phyloP scores from a whole-genome alignment of 2,329 filamentous ascomycete genomes.

The Xylaria sp. region DNA sequence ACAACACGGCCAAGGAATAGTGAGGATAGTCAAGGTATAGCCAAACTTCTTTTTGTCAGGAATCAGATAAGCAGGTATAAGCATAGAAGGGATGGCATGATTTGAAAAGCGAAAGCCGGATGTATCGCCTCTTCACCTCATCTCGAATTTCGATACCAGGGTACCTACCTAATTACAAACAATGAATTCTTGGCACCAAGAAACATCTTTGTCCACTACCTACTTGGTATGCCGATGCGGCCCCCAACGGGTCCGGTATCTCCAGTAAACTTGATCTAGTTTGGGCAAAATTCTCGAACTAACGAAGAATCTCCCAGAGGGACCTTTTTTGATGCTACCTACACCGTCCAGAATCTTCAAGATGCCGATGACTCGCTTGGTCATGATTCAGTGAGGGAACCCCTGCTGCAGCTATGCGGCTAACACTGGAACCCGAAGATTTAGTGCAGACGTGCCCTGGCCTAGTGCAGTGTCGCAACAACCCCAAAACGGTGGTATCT shows the following conservation, averaged over 20 bases:
- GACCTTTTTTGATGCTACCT: neutral
- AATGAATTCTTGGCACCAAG: neutral
- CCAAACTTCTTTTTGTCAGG: neutral
- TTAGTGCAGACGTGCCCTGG: neutral
- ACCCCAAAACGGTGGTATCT: constrained; percentile 28
- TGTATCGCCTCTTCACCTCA: neutral
- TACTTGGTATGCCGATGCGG: constrained; percentile 3
- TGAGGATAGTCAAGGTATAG: neutral
- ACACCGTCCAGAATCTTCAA: neutral
- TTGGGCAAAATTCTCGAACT: constrained; percentile 11
- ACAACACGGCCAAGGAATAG: no score
- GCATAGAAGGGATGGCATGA: neutral
- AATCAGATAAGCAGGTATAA: neutral
- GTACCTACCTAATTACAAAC: neutral
- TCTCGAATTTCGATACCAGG: neutral
- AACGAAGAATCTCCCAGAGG: neutral
- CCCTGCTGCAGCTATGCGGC: constrained; percentile 15
- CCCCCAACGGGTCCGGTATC: constrained; percentile 19
- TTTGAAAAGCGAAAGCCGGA: neutral
- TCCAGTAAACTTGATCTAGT: neutral
- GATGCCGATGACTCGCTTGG: neutral
- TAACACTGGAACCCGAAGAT: constrained; percentile 26
- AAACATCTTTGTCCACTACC: neutral
- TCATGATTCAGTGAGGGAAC: constrained; percentile 10
- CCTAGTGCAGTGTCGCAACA: neutral